These are phyloP conservation scores for Amanita jacksonii DNA, from an alignment of 768 basidiomycete species.

Conservation along the genomic window DNA sequence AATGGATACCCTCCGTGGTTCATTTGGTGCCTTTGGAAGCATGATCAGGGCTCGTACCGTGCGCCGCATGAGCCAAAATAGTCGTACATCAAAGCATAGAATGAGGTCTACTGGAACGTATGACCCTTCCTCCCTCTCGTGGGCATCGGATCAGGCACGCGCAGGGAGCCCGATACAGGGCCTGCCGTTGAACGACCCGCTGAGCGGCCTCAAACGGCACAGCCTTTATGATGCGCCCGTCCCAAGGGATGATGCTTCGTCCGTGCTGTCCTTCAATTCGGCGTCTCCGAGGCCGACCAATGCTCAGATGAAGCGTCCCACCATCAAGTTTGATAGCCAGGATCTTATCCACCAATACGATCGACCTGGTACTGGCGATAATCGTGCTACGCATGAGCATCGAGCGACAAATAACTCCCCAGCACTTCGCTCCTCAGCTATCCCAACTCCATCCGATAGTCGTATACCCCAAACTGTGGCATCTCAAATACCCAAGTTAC, in stretches of 20 bases:
- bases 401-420: conserved; percentile 30
- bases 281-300: conserved; percentile 11
- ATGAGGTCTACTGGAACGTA: conserved; percentile 27
- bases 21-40: conserved; percentile 85
- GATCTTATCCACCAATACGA: conserved; percentile 72
- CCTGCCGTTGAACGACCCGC: conserved; percentile 18
- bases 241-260: conserved; percentile 35
- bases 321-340: conserved; percentile 70
- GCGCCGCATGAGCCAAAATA: conserved; percentile 40
- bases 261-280: conserved; percentile 24
- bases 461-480: not conserved
- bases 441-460: conserved; percentile 12
- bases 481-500: not conserved
- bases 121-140: conserved; percentile 21
- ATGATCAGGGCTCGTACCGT: conserved; percentile 68
- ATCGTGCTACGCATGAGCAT: conserved; percentile 39
- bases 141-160: not conserved
- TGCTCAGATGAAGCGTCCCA: conserved; percentile 31
- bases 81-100: conserved; percentile 22
- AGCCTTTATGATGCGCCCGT: conserved; percentile 88
- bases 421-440: conserved; percentile 13
- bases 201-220: conserved; percentile 59
- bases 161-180: conserved; percentile 1
- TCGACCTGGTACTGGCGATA: conserved; percentile 39
- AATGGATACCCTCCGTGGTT: conserved; percentile 84